A percentile compares a stretch with the other conserved stretches of the same genome.
phyloP scores from a whole-genome alignment of 2,329 filamentous ascomycete species.

The Paraphaeosphaeria minitans region DNA sequence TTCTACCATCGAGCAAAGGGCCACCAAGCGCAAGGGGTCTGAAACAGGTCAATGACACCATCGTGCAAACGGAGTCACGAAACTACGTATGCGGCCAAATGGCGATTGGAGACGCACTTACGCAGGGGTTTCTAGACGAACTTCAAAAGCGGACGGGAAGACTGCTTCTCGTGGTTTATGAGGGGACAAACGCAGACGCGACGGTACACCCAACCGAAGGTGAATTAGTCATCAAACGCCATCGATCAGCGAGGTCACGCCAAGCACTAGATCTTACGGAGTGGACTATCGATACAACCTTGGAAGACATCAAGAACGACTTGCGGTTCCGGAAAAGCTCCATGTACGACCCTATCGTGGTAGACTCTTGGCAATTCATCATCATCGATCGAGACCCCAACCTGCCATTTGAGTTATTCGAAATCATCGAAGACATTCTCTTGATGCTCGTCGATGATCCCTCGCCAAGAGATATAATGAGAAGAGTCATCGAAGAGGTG shows the following conservation, averaged over 20 bases:
- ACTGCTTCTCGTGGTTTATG: conserved; percentile 33
- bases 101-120: conserved; percentile 31
- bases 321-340: conserved; percentile 28
- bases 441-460: conserved; percentile 33
- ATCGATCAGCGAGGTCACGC: conserved; percentile 19
- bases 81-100: conserved; percentile 40
- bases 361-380: conserved; percentile 41
- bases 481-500: conserved; percentile 29
- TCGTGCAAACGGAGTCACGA: conserved; percentile 25
- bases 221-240: conserved; percentile 31
- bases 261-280: conserved; percentile 20
- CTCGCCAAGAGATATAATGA: conserved; percentile 26
- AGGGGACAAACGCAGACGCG: conserved; percentile 32
- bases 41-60: conserved; percentile 13
- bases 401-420: conserved; percentile 30
- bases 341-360: conserved; percentile 38
- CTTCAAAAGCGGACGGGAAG: conserved; percentile 24
- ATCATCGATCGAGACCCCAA: conserved; percentile 36
- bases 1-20: conserved; percentile 32
- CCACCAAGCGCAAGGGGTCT: conserved; percentile 6
- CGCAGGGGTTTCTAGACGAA: conserved; percentile 27
- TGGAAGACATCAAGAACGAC: conserved; percentile 37
- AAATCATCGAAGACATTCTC: conserved; percentile 34
- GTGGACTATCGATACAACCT: conserved; percentile 24
- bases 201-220: conserved; percentile 32